A percentile compares a stretch with the other conserved stretches of the same genome.
These are phyloP conservation scores for Fagopyrum homotropicum DNA, from an alignment of 148 eudicot species.

Conservation along the genomic window DNA sequence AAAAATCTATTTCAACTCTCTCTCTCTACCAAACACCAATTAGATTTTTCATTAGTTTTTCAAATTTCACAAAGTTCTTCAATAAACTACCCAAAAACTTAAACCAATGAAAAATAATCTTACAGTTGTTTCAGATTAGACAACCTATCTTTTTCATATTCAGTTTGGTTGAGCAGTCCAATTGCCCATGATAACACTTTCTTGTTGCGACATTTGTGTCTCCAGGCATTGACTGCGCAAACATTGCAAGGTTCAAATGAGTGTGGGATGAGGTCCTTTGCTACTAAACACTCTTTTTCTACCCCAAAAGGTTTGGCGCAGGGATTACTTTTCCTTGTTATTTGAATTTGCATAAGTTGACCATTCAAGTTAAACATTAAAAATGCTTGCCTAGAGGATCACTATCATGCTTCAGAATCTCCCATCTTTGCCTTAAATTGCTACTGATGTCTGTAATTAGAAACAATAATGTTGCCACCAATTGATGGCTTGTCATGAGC, in stretches of 20 bases:
- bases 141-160: neutral
- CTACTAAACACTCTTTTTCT: conserved; percentile 42
- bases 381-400: neutral
- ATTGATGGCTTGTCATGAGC: neutral
- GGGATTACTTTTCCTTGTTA: neutral
- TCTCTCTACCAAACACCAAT: too few species aligned
- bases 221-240: conserved; percentile 26
- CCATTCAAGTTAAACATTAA: neutral
- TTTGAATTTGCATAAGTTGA: neutral
- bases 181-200: too few species aligned
- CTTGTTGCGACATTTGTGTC: conserved; percentile 4
- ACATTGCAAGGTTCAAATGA: conserved; percentile 24
- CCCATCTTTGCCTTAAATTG: neutral
- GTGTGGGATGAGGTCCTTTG: conserved; percentile 29
- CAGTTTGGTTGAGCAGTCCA: neutral
- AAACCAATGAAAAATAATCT: too few species aligned
- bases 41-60: too few species aligned
- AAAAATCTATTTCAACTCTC: too few species aligned
- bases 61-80: too few species aligned
- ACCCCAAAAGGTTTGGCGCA: conserved; percentile 27
- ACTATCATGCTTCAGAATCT: neutral
- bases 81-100: too few species aligned
- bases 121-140: neutral
- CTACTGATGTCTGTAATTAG: neutral
- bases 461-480: neutral